Evolutionary conservation across 2,329 filamentous ascomycete species (phyloP), one percentile per base, ranked within the genome.

Genomic region (Setomelanomma holmii): DNA sequence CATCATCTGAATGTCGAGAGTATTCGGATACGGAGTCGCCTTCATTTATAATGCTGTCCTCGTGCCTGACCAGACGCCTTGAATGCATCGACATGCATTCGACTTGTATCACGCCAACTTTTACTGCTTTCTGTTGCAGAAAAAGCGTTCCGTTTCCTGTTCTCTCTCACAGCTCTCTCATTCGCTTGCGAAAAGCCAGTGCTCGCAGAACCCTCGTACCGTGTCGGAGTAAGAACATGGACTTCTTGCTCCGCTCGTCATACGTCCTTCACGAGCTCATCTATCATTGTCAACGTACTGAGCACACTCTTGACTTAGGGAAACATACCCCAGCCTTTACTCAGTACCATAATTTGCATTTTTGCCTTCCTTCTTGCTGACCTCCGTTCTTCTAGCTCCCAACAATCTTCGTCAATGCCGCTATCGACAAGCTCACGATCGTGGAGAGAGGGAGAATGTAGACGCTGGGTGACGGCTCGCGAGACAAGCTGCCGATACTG

Each of bases 401-500:
- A 53, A 30, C 10, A 30, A 30, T 30, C 5, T 6, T 30, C 27
- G 2, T 47, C 8, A 8, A 12, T 21, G 19, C 23, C 4, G 8
- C 23, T 21, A n/a, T 46, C 36, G 8, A 23, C 17, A 1, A 14
- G 10, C 4, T 6, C 34, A 4, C 4, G 14, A 5, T 12, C 5
- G 21, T 20, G 5, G 24, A 35, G 45, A 17, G 49, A 49, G 4
- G 54, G 40, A 3, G 49, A 54, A n/a, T 61, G 56, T 4, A 64
- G 23, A 8, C 56, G 54, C 36, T 65, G 62, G 1, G 62, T 65
- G 22, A 40, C 30, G 1, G 46, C 58, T 6, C 56, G 42, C 2
- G 60, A 65, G 12, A 63, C 36, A 35, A 65, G 58, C n/a, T 58
- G 58, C 40, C 62, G 47, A 41, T 65, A 65, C 4, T 49, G 30